Conservation (phyloP, 139 green algal genomes). For the Astrephomene gubernaculifera region DNA sequence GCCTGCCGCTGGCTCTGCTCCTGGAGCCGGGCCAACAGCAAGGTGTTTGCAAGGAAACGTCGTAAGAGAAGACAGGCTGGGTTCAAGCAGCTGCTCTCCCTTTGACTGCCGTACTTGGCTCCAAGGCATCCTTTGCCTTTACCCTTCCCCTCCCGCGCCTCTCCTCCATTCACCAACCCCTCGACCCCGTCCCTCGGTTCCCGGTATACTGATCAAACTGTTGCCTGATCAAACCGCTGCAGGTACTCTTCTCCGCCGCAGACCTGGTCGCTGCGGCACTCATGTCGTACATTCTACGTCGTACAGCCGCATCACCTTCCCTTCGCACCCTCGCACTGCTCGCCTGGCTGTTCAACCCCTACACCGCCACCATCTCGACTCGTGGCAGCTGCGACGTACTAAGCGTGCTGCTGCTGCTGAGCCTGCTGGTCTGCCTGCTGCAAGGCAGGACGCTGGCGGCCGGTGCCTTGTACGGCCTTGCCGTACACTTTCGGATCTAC, state of each 20-base stretch:
- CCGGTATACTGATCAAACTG: neutral
- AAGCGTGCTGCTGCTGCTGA: constrained; percentile 80
- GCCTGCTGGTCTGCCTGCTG: constrained; percentile 67
- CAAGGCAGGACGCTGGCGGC: neutral
- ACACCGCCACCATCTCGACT: constrained; percentile 92
- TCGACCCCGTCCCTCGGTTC: no score
- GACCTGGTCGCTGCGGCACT: constrained; percentile 78
- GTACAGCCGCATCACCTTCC: neutral
- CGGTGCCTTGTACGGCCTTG: constrained; percentile 82
- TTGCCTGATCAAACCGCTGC: neutral
- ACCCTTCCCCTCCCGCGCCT: no score
- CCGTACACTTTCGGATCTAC: constrained; percentile 94
- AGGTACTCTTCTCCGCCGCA: constrained; percentile 78
- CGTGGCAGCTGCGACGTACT: constrained; percentile 91
- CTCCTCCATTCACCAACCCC: neutral
- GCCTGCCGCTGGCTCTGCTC: no score
- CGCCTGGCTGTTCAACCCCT: constrained; percentile 96
- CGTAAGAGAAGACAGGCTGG: no score
- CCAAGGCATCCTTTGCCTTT: no score
- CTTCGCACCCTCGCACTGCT: constrained; percentile 33
- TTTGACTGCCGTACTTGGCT: no score
- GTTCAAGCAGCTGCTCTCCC: no score
- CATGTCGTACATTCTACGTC: constrained; percentile 56
- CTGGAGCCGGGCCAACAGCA: no score
- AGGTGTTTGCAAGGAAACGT: no score